phyloP scores from a whole-genome alignment of 257 asterid genomes.

The Fraxinus quadrangulata region DNA sequence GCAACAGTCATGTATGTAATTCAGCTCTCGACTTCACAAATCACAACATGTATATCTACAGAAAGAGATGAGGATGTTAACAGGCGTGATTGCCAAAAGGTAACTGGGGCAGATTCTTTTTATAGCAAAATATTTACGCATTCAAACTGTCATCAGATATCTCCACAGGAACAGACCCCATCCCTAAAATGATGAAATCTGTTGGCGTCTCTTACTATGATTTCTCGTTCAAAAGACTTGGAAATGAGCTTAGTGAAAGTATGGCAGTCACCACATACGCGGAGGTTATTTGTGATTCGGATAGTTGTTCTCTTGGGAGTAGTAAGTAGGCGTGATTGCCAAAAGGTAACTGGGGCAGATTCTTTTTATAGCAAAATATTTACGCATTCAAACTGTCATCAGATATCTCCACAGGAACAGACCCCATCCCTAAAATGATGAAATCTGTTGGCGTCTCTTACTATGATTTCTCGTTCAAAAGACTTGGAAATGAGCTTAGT shows the following conservation, averaged over 20 bases:
- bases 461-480: slow-evolving; percentile 56
- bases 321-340: slow-evolving; percentile 51
- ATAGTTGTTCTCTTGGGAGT: slow-evolving; percentile 43
- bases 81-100: background rate
- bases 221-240: slow-evolving; percentile 46
- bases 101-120: background rate
- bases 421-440: slow-evolving; percentile 46
- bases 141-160: too few species aligned
- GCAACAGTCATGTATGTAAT: background rate
- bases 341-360: background rate
- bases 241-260: slow-evolving; percentile 66
- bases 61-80: background rate
- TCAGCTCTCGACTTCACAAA: background rate
- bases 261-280: slow-evolving; percentile 51
- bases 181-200: slow-evolving; percentile 66
- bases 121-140: background rate
- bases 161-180: too few species aligned
- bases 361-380: background rate
- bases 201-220: slow-evolving; percentile 71
- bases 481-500: slow-evolving; percentile 60
- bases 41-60: background rate
- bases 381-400: too few species aligned
- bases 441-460: slow-evolving; percentile 76
- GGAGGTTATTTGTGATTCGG: slow-evolving; percentile 57
- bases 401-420: too few species aligned